These are phyloP conservation scores for Phytophthora boehmeriae DNA, from an alignment of 352 stramenopile species.

Conservation along the genomic window DNA sequence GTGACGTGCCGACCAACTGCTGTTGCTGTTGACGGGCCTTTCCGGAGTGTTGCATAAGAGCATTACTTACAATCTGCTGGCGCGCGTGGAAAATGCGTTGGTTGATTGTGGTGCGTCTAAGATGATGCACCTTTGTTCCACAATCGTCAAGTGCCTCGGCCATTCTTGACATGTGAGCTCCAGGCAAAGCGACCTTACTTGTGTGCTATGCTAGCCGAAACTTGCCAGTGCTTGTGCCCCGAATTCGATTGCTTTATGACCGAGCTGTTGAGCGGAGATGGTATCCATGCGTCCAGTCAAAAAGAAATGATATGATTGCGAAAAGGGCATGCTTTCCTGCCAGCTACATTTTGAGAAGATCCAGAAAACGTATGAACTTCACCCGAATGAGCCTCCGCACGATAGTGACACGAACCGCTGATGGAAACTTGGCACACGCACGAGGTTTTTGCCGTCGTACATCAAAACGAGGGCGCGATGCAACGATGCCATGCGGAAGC, in stretches of 20 bases:
- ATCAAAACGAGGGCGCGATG: conserved; percentile 1
- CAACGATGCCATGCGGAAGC: neutral
- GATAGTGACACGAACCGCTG: neutral
- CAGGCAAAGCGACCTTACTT: no score
- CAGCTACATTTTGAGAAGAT: neutral
- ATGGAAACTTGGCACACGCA: conserved; percentile 1
- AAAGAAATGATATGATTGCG: conserved; percentile 6
- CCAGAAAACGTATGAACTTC: neutral
- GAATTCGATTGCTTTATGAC: neutral
- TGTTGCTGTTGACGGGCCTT: neutral
- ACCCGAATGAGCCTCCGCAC: neutral
- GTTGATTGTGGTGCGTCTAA: neutral
- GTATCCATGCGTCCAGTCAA: neutral
- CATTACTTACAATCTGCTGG: neutral
- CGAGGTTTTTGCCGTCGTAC: neutral
- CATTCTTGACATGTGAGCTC: no score
- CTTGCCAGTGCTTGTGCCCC: no score
- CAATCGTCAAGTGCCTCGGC: no score
- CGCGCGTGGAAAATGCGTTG: neutral
- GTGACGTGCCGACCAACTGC: neutral
- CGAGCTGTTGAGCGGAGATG: neutral
- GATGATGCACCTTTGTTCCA: no score
- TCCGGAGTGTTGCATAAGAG: neutral
- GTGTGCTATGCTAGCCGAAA: no score
- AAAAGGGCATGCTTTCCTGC: neutral